Base-by-base conservation (phyloP, 1,139 yeast species). In the Magnusiomyces clavatus region DNA sequence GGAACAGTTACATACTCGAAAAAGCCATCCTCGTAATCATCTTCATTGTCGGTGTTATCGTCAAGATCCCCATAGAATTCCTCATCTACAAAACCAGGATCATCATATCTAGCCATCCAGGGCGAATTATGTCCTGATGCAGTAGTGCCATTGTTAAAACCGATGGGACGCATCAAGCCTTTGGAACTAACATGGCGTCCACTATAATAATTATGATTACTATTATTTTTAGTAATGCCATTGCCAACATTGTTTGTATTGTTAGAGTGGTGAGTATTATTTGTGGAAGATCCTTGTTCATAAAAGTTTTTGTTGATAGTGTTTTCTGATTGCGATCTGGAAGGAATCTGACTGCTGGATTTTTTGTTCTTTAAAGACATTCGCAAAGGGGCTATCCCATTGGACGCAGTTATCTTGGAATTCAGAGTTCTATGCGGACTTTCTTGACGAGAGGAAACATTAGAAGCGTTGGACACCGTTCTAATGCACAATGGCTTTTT, bases 31-130 rank as follows among this genome's bases (percentile, higher is more conserved):
- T 64, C 64, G 16, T 54, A 56, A 40, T 58, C 60, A 43, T 61
- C 65, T 36, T 61, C 64, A 48, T 37, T 47, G 16, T 51, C 54
- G 29, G 41, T 47, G 13, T 46, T 43, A 8, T 53, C 56, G 34
- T 51, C 56, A 14, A 45, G 51, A 2, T 54, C 58, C 11, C 41
- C 41, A 36, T 50, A 49, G 10, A 44, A 39, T n/a, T 59, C 60
- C 17, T 60, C 67, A 24, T 63, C 67, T 19, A 62, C 71, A 8
- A 61, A 62, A 38, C 62, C 71, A 31, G 62, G 64, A 16, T 61
- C 61, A 17, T 67, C 61, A 16, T 45, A 39, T 16, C 46, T 31
- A 13, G 14, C 8, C 12, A 37, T 40, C 48, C 48, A 45, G 6
- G 42, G 16, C 17, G 24, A n/a, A 8, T 4, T 24, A 24, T 24